Base-by-base conservation (phyloP, 805 yeast genomes). In the Yarrowia sp. region DNA sequence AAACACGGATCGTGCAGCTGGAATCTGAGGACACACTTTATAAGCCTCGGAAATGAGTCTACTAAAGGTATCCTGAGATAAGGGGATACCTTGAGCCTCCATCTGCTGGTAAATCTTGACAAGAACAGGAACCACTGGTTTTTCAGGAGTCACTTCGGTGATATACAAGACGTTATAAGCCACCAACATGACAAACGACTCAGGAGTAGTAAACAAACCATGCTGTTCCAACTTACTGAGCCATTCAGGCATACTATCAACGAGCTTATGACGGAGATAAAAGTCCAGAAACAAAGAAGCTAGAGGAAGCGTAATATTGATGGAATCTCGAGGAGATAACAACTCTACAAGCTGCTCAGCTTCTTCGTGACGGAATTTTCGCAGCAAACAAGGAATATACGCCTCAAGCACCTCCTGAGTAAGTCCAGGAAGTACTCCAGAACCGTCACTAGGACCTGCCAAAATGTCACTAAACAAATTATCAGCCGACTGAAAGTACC, bases 101-200 rank as follows among this genome's bases (percentile, higher is more conserved):
- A 58, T 43, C 51, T 58, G 64, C n/a, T 33, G 9, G 43, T 43
- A 58, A 22, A 44, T 44, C 64, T 43, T 51, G 22, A 43, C 33
- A 5, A 58, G 51, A 13, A 58, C 51, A 14, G 64, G 64, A 18
- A n/a, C 10, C 13, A 58, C 8, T 10, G 32, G 33, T 3, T 43
- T 32, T 2, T 58, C 43, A 4, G 50, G 64, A 13, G 51, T 33
- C 8, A 36, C 51, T 43, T 43, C 51, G 5, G 64, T 58, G 35
- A 58, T 43, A 31, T 55, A 55, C 15, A 55, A 36, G 6, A 47
- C 55, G 39, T 57, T 42, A 43, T 45, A 65, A 3, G 32, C 18
- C 32, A 43, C 33, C 11, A 45, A 22, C 50, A 64, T 43, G 38
- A 57, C 67, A 15, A 65, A 57, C 44, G 66, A 51, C 55, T 65